Conservation (phyloP, 2,329 filamentous ascomycete genomes). For the Fusarium avenaceum region DNA sequence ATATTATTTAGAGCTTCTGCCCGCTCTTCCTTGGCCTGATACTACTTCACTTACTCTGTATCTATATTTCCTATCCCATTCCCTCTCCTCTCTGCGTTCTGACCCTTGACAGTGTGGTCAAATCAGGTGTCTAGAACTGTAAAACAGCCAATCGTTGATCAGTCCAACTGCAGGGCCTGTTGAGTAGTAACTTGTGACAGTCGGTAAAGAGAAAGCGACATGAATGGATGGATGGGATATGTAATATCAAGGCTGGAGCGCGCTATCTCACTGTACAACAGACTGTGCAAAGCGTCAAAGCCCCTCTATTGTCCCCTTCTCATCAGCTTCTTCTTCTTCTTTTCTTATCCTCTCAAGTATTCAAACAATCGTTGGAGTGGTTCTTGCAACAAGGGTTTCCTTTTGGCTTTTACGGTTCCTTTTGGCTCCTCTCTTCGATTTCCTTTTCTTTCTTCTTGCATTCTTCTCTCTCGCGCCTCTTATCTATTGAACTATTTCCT, state of each 20-base stretch:
- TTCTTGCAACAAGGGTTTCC: constrained; percentile 33
- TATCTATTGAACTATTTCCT: constrained; percentile 12
- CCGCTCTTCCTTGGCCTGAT: constrained; percentile 14
- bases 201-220: constrained; percentile 23
- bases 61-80: not conserved
- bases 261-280: constrained; percentile 19
- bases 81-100: constrained; percentile 24
- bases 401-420: constrained; percentile 32
- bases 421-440: constrained; percentile 27
- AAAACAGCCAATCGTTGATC: constrained; percentile 27
- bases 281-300: constrained; percentile 27
- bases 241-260: not conserved
- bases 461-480: constrained; percentile 4
- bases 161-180: constrained; percentile 21
- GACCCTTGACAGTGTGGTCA: constrained; percentile 23
- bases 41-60: constrained; percentile 7
- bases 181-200: constrained; percentile 5
- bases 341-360: constrained; percentile 20
- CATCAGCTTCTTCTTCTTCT: constrained; percentile 13
- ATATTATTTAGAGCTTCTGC: constrained; percentile 1
- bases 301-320: constrained; percentile 18
- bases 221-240: not conserved
- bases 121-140: constrained; percentile 18
- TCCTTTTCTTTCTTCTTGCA: constrained; percentile 7
- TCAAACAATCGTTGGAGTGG: constrained; percentile 26